Percentiles rank a stretch among this genome's conserved stretches.
Evolutionary conservation across 257 asterid species (phyloP).

Genomic region (Scutellaria baicalensis): DNA sequence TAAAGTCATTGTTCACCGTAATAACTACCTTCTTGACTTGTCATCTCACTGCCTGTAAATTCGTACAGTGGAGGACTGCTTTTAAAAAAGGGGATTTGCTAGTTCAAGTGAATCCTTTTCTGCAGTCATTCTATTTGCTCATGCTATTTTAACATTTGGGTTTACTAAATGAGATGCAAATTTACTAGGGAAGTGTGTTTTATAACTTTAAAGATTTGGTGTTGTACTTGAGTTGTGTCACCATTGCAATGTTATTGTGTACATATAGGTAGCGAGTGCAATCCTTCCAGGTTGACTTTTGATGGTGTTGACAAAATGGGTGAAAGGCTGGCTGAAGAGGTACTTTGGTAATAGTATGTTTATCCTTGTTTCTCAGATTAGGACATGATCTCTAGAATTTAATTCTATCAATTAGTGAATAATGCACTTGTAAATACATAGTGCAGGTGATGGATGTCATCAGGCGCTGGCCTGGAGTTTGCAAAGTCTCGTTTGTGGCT

Average conservation of each 20-base stretch:
- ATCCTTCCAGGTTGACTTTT: constrained; percentile 69
- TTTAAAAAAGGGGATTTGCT: not conserved
- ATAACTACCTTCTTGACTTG: constrained; percentile 33
- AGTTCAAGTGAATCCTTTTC: constrained; percentile 2
- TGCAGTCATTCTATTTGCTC: not conserved
- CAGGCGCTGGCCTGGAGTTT: constrained; percentile 62
- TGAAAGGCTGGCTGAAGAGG: constrained; percentile 93
- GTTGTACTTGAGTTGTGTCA: constrained; percentile 5
- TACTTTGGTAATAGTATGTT: constrained; percentile 38
- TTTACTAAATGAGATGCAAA: too few species aligned
- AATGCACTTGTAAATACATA: constrained; percentile 27
- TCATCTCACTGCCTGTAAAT: not conserved
- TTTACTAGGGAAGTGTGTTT: too few species aligned
- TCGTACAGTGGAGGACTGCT: not conserved
- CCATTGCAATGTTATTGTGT: not conserved
- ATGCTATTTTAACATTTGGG: too few species aligned
- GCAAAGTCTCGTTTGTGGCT: constrained; percentile 80
- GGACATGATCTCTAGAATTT: not conserved
- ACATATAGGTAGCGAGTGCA: constrained; percentile 73
- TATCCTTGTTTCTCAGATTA: constrained; percentile 7
- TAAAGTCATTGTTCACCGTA: constrained; percentile 79
- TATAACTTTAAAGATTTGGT: not conserved
- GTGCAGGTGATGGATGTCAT: constrained; percentile 81
- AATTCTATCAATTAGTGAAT: not conserved
- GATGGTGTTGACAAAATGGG: constrained; percentile 96